Evolutionary conservation across 257 asterid genomes (phyloP), one percentile per base, ranked within the genome.

Genomic region (Ilex asprella): DNA sequence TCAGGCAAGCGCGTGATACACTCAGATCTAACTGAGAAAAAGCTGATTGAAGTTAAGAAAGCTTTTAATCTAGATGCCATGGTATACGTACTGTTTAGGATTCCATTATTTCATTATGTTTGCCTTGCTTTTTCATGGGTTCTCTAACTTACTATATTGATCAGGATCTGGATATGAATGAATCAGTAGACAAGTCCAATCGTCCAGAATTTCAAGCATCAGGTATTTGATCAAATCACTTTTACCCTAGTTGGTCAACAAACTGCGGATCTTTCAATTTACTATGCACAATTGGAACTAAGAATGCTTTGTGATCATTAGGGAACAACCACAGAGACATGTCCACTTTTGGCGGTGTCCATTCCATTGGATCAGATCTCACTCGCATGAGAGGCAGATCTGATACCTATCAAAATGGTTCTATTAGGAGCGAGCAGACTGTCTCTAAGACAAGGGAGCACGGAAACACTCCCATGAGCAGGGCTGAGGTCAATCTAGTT

Each of bases 1-100:
- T 16, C 80, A 92, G 99, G 99, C 70, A 92, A 88, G 86, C 89
- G 91, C 14, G 97, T 92, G 71, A 79, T 89, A 71, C 97, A 84
- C 75, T 86, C 99, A 16, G 97, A 89, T 61, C 73, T 83, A 43
- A 79, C 96, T 39, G 79, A 73, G 78, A 76, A 76, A 75, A 89
- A 80, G 82, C 73, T 92, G 73, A 62, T 60, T 53, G 96, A 86
- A 82, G 87, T 92, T 63, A 78, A 67, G 82, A 87, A 79, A 76
- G 67, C 81, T 62, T 72, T 92, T 59, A 70, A 74, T 62, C 32
- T 69, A 58, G 88, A 89, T 54, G 68, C 72, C 3, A 82, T 80
- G 95, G 99, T 89, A 74, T 21, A 21, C 27, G 1, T 21, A 21
- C 60, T 49, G 51, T 13, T 55, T 46, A 30, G 32, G 2, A 49